Base-by-base conservation (phyloP, 2,329 filamentous ascomycete species). In the Tolypocladium album region DNA sequence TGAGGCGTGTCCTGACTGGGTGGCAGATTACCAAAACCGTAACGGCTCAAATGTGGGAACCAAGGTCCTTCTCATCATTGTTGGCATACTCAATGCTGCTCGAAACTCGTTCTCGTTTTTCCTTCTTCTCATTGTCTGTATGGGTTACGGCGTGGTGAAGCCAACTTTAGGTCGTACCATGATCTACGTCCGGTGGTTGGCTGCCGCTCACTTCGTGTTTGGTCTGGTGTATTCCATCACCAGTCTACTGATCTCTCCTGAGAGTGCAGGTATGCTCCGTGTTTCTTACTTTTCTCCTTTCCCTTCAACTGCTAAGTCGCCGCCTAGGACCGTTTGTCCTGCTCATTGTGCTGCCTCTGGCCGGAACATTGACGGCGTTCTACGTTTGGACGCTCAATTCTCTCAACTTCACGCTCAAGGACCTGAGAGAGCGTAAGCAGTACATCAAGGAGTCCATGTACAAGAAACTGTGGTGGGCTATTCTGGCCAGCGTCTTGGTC, bases 381-480 rank as follows among this genome's bases (percentile, higher is more conserved):
- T 99, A 99, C 74, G 90, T 99, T 62, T 99, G 94, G 94, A 99
- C 94, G 0, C 82, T 99, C 64, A 97, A 97, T 77, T 95, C 92
- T 27, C 82, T 99, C 61, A 96, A 93, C 73, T 81, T 88, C 61
- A 99, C 94, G 0, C 93, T 97, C 78, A 97, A 97, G 76, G 93
- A 97, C 69, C 82, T 99, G n/a, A 83, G 89, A 59, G 90, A 96
- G 69, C 88, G 94, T 65, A 97, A 96, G 76, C 94, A 99, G 76
- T 88, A 89, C 67, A 88, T 88, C 67, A 99, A 99, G 73, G 91
- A 92, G 56, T 75, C 84, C 75, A 99, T 99, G 95, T 99, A 97
- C 77, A 92, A 89, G 77, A 96, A 95, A 74, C 85, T 99, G 17
- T 99, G 95, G 92, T 99, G 92, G 92, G 93, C 91, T 72, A 96